Percentiles rank a stretch among this genome's conserved stretches.
These are phyloP conservation scores for Diaporthe vaccinii DNA, from an alignment of 2,329 filamentous ascomycete genomes.

Conservation along the genomic window DNA sequence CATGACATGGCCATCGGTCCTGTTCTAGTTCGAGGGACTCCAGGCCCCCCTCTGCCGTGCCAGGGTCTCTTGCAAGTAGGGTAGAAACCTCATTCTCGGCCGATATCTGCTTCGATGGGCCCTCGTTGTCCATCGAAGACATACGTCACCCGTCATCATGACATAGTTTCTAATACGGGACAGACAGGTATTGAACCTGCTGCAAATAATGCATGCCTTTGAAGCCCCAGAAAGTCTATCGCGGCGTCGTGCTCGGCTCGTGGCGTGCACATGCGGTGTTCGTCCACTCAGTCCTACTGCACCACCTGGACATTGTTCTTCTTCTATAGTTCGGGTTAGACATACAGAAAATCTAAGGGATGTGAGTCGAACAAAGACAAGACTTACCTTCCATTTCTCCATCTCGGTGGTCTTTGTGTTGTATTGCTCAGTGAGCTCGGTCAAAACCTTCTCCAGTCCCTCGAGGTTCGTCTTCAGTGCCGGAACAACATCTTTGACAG, in stretches of 20 bases:
- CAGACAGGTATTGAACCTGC: background rate
- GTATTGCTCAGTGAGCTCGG: constrained; percentile 96
- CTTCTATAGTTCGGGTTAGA: constrained; percentile 67
- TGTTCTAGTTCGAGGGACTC: constrained; percentile 45
- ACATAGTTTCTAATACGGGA: background rate
- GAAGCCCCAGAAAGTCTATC: background rate
- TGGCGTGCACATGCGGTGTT: constrained; percentile 43
- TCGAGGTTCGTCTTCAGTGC: constrained; percentile 94
- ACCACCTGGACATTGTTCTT: constrained; percentile 92
- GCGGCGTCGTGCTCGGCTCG: background rate
- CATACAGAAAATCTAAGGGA: background rate
- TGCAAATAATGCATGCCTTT: background rate
- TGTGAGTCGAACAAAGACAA: background rate
- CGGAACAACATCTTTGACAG: constrained; percentile 91
- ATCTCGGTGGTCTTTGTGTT: constrained; percentile 94
- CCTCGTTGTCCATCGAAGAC: background rate
- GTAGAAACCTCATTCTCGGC: constrained; percentile 36
- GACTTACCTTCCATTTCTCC: constrained; percentile 97
- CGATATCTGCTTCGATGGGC: background rate
- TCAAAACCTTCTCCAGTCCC: constrained; percentile 91
- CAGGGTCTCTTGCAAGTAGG: constrained; percentile 36
- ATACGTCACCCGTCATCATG: constrained; percentile 10
- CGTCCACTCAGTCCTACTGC: constrained; percentile 69
- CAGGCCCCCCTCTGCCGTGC: constrained; percentile 41
- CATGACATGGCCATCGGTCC: constrained; percentile 26